Evolutionary conservation across 371 early-diverging fungal genomes (phyloP), one percentile per base, ranked within the genome.

Genomic region (Gilbertella persicaria): DNA sequence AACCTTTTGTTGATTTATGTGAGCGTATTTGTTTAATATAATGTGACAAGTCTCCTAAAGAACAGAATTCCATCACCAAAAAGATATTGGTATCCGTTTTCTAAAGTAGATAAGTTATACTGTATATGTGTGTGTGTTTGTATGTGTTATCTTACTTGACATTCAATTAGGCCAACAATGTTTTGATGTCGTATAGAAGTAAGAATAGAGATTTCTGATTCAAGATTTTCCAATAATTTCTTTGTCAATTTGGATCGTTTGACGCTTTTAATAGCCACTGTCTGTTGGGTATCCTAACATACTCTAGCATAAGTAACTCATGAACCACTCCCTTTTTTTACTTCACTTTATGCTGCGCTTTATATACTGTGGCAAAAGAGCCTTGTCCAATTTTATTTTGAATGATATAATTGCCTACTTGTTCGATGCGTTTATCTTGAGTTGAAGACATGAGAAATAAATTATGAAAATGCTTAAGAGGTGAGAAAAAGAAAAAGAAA

Each of bases 61-160:
- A 78, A 66, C 97, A 97, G 58, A 86, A 95, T 61, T 97, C 97
- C 97, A 97, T 96, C 13, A 97, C 80, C 30, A 97, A 79, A 67
- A 92, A 90, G 39, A 96, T 95, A 59, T 95, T 90, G 42, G 82
- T 80, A 35, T 90, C 90, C 2, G 92, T 89, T 84, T 93, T 93
- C 91, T 90, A 51, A 28, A 35, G 35, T 40, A 28, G 8, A 13
- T 28, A 20, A 25, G 14, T 14, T 17, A 36, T 23, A 55, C n/a
- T 48, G 28, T 33, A 24, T 29, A 35, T 7, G 16, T 52, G 2
- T 33, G 21, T 16, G 8, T 10, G 0, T 35, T 30, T 19, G 10
- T 23, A 23, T 17, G 23, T 19, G 37, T 23, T 56, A 12, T 43
- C 52, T 40, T 83, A 92, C 93, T 77, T 80, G 73, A 62, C 82